These are phyloP conservation scores for Emericellopsis terricola DNA, from an alignment of 495 filamentous ascomycete genomes.

Conservation along the genomic window DNA sequence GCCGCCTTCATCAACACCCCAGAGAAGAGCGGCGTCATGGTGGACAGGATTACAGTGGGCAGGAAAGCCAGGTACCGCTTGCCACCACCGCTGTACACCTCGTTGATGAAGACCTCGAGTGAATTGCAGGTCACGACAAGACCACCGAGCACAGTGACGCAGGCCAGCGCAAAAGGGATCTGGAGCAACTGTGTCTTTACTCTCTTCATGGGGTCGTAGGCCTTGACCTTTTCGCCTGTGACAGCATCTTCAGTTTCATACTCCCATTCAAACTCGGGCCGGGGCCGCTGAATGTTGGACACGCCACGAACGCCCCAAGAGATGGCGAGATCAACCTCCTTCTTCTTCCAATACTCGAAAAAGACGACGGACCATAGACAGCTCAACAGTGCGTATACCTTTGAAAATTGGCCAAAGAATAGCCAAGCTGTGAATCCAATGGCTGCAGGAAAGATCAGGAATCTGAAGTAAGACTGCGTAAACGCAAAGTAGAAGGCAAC, in stretches of 20 bases:
- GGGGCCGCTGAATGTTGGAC: conserved; percentile 57
- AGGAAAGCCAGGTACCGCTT: conserved; percentile 76
- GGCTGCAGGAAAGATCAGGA: conserved; percentile 66
- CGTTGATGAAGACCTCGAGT: conserved; percentile 90
- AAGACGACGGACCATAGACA: conserved; percentile 80
- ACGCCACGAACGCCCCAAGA: conserved; percentile 87
- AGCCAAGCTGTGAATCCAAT: conserved; percentile 73
- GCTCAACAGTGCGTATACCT: conserved; percentile 65
- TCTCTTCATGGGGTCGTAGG: conserved; percentile 65
- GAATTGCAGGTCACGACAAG: conserved; percentile 79
- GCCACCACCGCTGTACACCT: conserved; percentile 82
- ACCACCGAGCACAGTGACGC: conserved; percentile 49
- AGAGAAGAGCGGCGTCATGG: conserved; percentile 59
- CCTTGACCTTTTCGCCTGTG: conserved; percentile 64
- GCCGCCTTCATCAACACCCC: conserved; percentile 61
- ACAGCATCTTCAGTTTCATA: conserved; percentile 56
- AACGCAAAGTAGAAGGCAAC: conserved; percentile 97
- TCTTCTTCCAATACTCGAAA: conserved; percentile 91
- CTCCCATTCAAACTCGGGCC: conserved; percentile 66
- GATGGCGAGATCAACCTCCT: conserved; percentile 78
- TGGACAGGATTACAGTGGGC: conserved; percentile 73
- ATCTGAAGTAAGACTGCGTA: conserved; percentile 78
- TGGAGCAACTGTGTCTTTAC: conserved; percentile 66
- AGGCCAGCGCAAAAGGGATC: conserved; percentile 69
- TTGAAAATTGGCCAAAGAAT: conserved; percentile 67